Evolutionary conservation across 2,329 filamentous ascomycete genomes (phyloP), one percentile per base, ranked within the genome.

Genomic region (Teratosphaeria nubilosa): DNA sequence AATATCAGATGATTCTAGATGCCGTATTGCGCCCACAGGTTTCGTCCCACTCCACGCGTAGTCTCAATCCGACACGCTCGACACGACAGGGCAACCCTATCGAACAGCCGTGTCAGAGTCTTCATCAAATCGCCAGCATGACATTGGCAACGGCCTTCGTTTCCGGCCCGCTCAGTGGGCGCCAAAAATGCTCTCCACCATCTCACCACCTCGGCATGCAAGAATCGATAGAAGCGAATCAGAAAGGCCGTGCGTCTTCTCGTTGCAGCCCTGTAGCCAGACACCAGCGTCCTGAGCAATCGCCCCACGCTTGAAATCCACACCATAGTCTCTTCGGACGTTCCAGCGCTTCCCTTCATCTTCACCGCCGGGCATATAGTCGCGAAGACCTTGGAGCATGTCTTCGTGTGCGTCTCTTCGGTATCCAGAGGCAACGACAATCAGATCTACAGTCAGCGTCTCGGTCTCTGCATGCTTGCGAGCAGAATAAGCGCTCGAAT

Each of bases 231-330:
- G 64, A 53, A 74, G 58, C 1, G 71, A 69, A 58, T 73, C 72
- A 27, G 72, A 72, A n/a, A 92, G 87, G 60, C 92, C 92, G 73
- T 97, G 92, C 34, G 91, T 95, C 61, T 81, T 84, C 77, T 97
- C 91, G 71, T 91, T 95, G 76, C 91, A 96, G 32, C 92, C 92
- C 73, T 97, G 94, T 66, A 97, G 78, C 87, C 89, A 97, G 59
- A 97, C 80, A 3, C 91, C 91, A 14, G 90, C 87, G 51, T 86
- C 83, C 0, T 80, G 70, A n/a, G 84, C 81, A 34, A 97, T 86
- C 53, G 82, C 79, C 31, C 82, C 85, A 1, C 82, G 76, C 54
- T 82, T 79, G 70, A 95, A 90, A 59, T 85, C 77, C 54, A 96
- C 83, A 55, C 81, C 81, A 73, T 97, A 97, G 71, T 96, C 83